A percentile compares a stretch with the other conserved stretches of the same genome.
These are phyloP conservation scores for Phellopilus nigrolimitatus DNA, from an alignment of 1,284 basidiomycete genomes.

Conservation along the genomic window DNA sequence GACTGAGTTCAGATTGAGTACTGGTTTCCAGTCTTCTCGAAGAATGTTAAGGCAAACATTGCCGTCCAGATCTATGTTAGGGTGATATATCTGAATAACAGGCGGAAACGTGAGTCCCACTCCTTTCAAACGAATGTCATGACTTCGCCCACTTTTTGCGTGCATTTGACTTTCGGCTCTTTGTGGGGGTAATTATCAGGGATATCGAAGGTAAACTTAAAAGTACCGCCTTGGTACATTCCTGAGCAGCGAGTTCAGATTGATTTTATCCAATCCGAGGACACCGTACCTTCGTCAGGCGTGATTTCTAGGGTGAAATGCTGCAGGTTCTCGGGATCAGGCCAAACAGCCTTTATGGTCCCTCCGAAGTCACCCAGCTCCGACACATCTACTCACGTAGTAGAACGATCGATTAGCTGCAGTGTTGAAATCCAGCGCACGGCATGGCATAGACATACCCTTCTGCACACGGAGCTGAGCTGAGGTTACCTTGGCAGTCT, in stretches of 20 bases:
- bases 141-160: constrained; percentile 69
- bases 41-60: constrained; percentile 97
- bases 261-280: neutral
- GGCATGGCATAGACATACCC: too few species aligned
- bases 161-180: constrained; percentile 98
- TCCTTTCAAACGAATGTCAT: constrained; percentile 1
- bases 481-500: constrained; percentile 94
- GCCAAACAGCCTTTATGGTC: constrained; percentile 94
- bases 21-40: constrained; percentile 99
- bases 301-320: constrained; percentile 95
- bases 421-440: too few species aligned
- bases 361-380: constrained; percentile 83
- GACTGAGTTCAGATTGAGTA: constrained; percentile 93
- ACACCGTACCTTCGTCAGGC: constrained; percentile 83
- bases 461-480: constrained; percentile 99
- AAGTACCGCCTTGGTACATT: constrained; percentile 96
- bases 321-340: constrained; percentile 88
- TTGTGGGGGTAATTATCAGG: constrained; percentile 99
- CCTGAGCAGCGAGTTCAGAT: constrained; percentile 45
- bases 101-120: neutral
- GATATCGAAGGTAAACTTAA: constrained; percentile 92
- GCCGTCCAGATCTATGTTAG: constrained; percentile 96
- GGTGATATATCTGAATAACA: constrained; percentile 88
- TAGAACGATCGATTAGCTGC: neutral
- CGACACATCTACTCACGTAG: constrained; percentile 76